Evolutionary conservation across 148 eudicot species (phyloP).

Genomic region (Vaccinium macrocarpon): DNA sequence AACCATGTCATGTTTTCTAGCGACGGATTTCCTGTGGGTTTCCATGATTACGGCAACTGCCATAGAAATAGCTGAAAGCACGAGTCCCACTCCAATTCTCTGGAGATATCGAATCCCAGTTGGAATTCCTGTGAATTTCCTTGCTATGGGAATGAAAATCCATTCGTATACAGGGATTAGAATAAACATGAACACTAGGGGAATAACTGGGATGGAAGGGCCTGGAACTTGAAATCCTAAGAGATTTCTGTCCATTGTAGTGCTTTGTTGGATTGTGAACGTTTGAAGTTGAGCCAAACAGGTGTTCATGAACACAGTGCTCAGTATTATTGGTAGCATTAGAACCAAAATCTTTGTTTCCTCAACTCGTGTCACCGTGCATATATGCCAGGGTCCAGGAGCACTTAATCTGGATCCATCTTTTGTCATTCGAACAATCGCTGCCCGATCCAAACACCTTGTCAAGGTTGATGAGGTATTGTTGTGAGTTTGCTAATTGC

Average conservation of each 20-base stretch:
- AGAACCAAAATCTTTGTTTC: constrained; percentile 46
- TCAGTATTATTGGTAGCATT: constrained; percentile 47
- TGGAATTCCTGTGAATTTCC: constrained; percentile 40
- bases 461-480: not conserved
- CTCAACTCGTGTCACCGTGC: constrained; percentile 53
- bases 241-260: constrained; percentile 40
- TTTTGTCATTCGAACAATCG: constrained; percentile 23
- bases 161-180: constrained; percentile 44
- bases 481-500: not conserved
- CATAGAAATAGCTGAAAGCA: constrained; percentile 49
- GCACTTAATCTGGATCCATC: not conserved
- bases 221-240: constrained; percentile 39
- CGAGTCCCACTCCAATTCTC: constrained; percentile 42
- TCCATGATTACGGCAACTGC: constrained; percentile 38
- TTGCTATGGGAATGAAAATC: constrained; percentile 34
- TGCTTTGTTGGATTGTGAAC: constrained; percentile 48
- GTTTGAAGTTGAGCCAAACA: constrained; percentile 60
- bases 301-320: constrained; percentile 58
- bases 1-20: constrained; percentile 25
- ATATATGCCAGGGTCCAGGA: constrained; percentile 28
- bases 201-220: constrained; percentile 47
- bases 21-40: constrained; percentile 31
- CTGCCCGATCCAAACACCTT: constrained; percentile 46
- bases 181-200: constrained; percentile 31
- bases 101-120: constrained; percentile 49